Evolutionary conservation across 1,139 yeast species (phyloP), one percentile per base, ranked within the genome.

Genomic region (Candida neerlandica): DNA sequence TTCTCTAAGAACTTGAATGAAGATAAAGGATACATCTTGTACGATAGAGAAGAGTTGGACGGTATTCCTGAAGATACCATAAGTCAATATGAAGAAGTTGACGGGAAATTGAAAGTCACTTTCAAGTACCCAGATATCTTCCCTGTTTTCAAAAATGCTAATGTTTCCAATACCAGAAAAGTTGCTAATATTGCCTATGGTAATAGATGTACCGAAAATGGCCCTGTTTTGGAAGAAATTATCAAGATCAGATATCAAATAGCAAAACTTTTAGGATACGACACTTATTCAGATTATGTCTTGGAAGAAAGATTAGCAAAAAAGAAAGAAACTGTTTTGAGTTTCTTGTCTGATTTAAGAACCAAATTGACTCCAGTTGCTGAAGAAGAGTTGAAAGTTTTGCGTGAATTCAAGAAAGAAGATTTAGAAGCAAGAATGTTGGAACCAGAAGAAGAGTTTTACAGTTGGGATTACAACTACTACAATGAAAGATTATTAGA

Each of bases 281-380:
- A 77, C 23, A 81, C 80, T 49, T 89, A 78, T 64, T 82, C 95
- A 1, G 86, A 84, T 50, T 87, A 78, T 60, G 79, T 83, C 19
- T 74, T 89, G 55, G 94, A 87, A 55, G 87, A 83, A 47, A 80
- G 90, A 63, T 86, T 89, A 92, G 96, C 96, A 42, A 85, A 87
- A 62, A 76, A 71, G 32, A 81, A 85, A 39, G 73, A 74, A 33
- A 80, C 73, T 27, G 96, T 88, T 9, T 61, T 77, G 58, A 63
- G 66, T 29, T 89, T 89, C 60, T 75, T 89, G 56, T 62, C 72
- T 23, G 92, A 87, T 61, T 75, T 89, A 61, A 77, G 75, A 53
- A 57, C 61, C 4, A 86, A 84, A 62, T 71, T 88, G 51, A 67
- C 69, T 32, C 86, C 87, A 12, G 67, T 82, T 44, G 96, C 88